Evolutionary conservation across 108 stramenopile genomes (phyloP), one percentile per base, ranked within the genome.

Genomic region (Stephanodiscus triporus): DNA sequence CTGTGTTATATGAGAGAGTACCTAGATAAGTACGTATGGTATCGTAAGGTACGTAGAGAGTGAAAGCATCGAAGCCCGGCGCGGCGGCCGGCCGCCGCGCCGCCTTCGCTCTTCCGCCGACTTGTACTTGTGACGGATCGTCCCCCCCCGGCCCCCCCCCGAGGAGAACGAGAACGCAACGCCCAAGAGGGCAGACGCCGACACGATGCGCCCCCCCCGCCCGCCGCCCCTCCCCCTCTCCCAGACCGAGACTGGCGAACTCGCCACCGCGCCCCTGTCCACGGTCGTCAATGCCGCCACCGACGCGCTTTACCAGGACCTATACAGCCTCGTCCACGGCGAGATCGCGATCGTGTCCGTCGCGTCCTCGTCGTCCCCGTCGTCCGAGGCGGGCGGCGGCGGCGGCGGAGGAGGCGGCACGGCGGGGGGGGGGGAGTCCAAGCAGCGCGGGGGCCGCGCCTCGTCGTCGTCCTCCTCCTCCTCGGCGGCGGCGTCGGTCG

Each of bases 271-370:
- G 32, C 90, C 94, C 0, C 71, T 95, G 22, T 69, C 84, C 29
- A 82, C 68, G 9, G 89, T 95, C 2, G 34, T 95, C 49, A 81
- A 88, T 66, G 73, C 94, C 11, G 74, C 89, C 16, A 95, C 91
- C 37, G 89, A 95, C 71, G 81, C 75, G 11, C 76, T 93, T 20
- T 95, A 93, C 76, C 73, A 77, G 45, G 94, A 95, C 59, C 64
- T 95, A 16, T 88, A 88, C 78, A 74, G 87, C 68, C 86, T 95
- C 78, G 85, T 87, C 17, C 82, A 90, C 48, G 87, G 90, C 19
- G 91, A 91, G 37, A 55, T 95, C 26, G 78, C 87, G 38, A 84
- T 89, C 45, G 86, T 82, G 11, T 79, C 82, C 10, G 68, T 78
- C 0, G 73, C 71, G 70, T 50, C 51, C 48, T 23, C 66, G 17